Evolutionary conservation across 2,329 filamentous ascomycete genomes (phyloP).

Genomic region (Blumeriella jaapii): DNA sequence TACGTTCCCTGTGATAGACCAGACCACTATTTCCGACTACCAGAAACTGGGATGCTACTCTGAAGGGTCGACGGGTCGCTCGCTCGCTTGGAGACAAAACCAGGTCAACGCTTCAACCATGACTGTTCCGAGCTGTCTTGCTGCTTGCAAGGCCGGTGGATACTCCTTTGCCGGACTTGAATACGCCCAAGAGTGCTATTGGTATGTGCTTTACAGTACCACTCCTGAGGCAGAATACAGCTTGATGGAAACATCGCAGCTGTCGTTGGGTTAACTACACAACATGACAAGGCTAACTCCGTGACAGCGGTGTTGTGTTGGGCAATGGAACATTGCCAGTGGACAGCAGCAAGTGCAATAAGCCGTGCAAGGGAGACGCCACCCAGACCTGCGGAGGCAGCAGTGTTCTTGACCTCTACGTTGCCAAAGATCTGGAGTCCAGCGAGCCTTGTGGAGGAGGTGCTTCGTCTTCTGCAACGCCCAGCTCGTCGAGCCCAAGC

Average conservation of each 20-base stretch:
- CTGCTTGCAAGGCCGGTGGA: constrained; percentile 28
- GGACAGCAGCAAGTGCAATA: constrained; percentile 23
- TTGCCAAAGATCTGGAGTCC: constrained; percentile 38
- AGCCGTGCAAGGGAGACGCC: constrained; percentile 27
- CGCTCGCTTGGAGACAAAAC: constrained; percentile 25
- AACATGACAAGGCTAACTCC: neutral
- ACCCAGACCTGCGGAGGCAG: constrained; percentile 28
- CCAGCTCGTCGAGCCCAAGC: no score
- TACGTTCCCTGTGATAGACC: constrained; percentile 24
- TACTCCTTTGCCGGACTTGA: constrained; percentile 31
- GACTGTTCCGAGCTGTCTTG: constrained; percentile 28
- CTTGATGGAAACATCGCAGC: no score
- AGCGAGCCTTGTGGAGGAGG: constrained; percentile 34
- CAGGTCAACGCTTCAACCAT: constrained; percentile 24
- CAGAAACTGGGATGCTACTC: constrained; percentile 31
- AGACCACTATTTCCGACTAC: constrained; percentile 24
- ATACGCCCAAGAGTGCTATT: constrained; percentile 32
- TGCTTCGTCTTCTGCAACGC: constrained; percentile 23
- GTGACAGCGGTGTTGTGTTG: constrained; percentile 26
- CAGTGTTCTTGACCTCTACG: constrained; percentile 28
- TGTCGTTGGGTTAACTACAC: no score
- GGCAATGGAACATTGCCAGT: constrained; percentile 21
- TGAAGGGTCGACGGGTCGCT: constrained; percentile 25
- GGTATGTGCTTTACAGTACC: neutral
- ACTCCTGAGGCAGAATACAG: neutral